Conservation (phyloP, 768 basidiomycete genomes). For the Mycena maculata region DNA sequence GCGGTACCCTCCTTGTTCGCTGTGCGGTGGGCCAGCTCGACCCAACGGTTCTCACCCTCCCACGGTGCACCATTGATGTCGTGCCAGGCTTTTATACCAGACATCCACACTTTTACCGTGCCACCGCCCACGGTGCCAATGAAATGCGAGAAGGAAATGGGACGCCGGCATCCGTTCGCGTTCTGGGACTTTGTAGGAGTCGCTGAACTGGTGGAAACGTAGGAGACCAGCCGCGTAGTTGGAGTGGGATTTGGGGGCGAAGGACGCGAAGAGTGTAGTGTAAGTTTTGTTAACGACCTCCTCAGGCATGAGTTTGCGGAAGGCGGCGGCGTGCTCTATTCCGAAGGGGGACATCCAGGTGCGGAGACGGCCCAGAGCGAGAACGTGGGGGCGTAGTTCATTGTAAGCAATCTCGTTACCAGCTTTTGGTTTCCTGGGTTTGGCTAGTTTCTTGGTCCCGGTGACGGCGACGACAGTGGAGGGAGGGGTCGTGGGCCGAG, state of each 20-base stretch:
- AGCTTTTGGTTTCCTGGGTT: not conserved
- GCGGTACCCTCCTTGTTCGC: not conserved
- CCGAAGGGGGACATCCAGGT: not conserved
- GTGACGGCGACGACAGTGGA: not conserved
- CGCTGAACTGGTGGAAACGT: slow-evolving; percentile 52
- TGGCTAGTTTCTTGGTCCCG: not conserved
- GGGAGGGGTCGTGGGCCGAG: not conserved
- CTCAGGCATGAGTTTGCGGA: not conserved
- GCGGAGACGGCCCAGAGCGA: not conserved
- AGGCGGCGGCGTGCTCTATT: not conserved
- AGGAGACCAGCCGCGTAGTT: slow-evolving; percentile 51
- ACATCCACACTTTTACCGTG: too few species aligned
- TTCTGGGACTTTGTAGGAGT: slow-evolving; percentile 43
- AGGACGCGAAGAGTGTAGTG: slow-evolving; percentile 24
- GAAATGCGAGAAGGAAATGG: slow-evolving; percentile 45
- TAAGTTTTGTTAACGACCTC: slow-evolving; percentile 10
- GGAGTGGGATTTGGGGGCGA: slow-evolving; percentile 35
- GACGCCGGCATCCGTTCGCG: slow-evolving; percentile 46
- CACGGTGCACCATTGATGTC: too few species aligned
- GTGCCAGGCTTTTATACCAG: too few species aligned
- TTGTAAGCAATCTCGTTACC: not conserved
- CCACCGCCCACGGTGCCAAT: not conserved
- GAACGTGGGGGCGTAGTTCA: not conserved
- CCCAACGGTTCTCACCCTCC: not conserved
- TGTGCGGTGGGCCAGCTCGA: not conserved